phyloP scores from a whole-genome alignment of 2,329 filamentous ascomycete species.

The Calonectria multiphialidica region DNA sequence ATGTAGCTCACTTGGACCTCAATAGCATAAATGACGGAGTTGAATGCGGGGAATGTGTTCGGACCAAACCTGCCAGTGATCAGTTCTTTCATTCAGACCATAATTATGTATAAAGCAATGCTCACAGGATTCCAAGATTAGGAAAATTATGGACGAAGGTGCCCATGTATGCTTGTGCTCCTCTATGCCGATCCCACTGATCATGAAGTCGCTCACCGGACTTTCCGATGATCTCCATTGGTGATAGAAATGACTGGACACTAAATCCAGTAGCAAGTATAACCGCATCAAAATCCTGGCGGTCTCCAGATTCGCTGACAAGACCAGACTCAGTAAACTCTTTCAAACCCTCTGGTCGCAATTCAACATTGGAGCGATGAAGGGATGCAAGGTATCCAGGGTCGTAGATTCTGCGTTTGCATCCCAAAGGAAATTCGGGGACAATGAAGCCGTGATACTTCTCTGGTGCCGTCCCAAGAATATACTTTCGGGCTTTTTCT shows the following conservation, averaged over 20 bases:
- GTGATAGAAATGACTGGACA: constrained; percentile 38
- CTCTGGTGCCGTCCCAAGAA: constrained; percentile 32
- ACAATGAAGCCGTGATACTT: constrained; percentile 43
- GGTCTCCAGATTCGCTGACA: constrained; percentile 9
- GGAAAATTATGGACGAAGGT: constrained; percentile 47
- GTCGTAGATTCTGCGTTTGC: constrained; percentile 48
- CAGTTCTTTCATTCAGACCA: too few species aligned
- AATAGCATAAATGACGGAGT: constrained; percentile 47
- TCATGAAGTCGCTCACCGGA: constrained; percentile 36
- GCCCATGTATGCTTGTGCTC: constrained; percentile 47
- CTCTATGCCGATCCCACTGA: constrained; percentile 40
- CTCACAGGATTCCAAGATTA: constrained; percentile 46
- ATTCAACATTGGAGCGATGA: not conserved
- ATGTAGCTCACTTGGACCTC: constrained; percentile 23
- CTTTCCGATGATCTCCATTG: constrained; percentile 43
- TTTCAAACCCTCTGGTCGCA: not conserved
- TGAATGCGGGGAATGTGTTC: constrained; percentile 37
- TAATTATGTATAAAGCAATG: too few species aligned
- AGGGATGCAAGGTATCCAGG: constrained; percentile 40
- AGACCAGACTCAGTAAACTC: constrained; percentile 37
- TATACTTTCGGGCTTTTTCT: constrained; percentile 31
- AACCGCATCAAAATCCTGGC: constrained; percentile 38
- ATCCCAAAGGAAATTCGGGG: constrained; percentile 44
- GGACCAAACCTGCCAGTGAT: constrained; percentile 29
- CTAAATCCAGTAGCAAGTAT: constrained; percentile 45